Percentiles rank a stretch among this genome's conserved stretches.
Conservation (phyloP, 805 yeast genomes). For the Nematodospora valgi region DNA sequence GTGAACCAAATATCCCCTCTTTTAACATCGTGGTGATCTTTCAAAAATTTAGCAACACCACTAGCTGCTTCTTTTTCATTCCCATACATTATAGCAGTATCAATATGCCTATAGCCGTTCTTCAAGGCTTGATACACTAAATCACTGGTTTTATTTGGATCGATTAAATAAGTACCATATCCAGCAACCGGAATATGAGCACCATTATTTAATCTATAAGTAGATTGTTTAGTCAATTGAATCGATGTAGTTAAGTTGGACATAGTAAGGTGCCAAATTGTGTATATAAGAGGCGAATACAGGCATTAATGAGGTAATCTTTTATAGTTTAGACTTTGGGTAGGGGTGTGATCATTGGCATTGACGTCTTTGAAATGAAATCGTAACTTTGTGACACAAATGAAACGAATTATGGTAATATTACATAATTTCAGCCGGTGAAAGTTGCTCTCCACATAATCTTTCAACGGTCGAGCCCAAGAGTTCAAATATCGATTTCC, state of each 20-base stretch:
- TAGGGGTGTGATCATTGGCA: too few relatives aligned
- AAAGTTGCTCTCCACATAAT: too few relatives aligned
- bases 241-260: slow-evolving; percentile 27
- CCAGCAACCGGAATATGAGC: slow-evolving; percentile 53
- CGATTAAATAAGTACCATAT: slow-evolving; percentile 50
- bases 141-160: slow-evolving; percentile 33
- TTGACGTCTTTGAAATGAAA: too few relatives aligned
- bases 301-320: too few relatives aligned
- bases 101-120: slow-evolving; percentile 71
- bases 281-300: too few relatives aligned
- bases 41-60: slow-evolving; percentile 54
- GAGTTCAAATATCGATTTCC: too few relatives aligned
- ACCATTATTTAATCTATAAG: slow-evolving; percentile 53
- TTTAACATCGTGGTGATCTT: slow-evolving; percentile 35
- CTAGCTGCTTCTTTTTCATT: slow-evolving; percentile 62
- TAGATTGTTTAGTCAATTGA: slow-evolving; percentile 30
- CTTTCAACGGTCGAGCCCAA: too few relatives aligned
- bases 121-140: slow-evolving; percentile 56
- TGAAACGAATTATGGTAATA: too few relatives aligned
- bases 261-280: too few relatives aligned
- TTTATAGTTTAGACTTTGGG: too few relatives aligned
- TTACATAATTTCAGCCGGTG: too few relatives aligned
- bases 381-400: too few relatives aligned
- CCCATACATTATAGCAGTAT: slow-evolving; percentile 64
- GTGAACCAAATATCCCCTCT: slow-evolving; percentile 37